Conservation (phyloP, 106 monocot genomes). For the Xerophyta viscosa region DNA sequence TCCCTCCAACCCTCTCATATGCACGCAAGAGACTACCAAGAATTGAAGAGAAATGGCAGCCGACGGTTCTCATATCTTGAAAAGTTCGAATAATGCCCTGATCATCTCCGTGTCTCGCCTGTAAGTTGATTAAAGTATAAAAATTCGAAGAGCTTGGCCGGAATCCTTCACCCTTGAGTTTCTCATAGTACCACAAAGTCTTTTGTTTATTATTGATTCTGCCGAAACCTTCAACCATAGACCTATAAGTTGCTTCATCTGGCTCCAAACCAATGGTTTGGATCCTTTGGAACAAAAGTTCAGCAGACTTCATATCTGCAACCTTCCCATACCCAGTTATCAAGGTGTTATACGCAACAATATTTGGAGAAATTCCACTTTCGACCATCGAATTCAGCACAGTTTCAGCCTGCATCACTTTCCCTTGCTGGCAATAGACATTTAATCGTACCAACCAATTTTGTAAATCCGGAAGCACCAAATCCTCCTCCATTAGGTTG, state of each 20-base stretch:
- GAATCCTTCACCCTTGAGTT: slow-evolving; percentile 66
- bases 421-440: slow-evolving; percentile 81
- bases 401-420: slow-evolving; percentile 62
- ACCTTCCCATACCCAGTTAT: slow-evolving; percentile 90
- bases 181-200: slow-evolving; percentile 51
- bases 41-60: slow-evolving; percentile 64
- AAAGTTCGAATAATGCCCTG: slow-evolving; percentile 47
- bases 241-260: slow-evolving; percentile 89
- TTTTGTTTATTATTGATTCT: slow-evolving; percentile 52
- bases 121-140: slow-evolving; percentile 89
- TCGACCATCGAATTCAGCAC: slow-evolving; percentile 50
- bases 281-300: slow-evolving; percentile 40
- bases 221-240: slow-evolving; percentile 92
- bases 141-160: slow-evolving; percentile 83
- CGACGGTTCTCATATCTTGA: slow-evolving; percentile 50
- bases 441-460: slow-evolving; percentile 91
- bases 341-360: slow-evolving; percentile 92
- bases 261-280: slow-evolving; percentile 47
- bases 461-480: slow-evolving; percentile 59
- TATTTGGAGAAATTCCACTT: slow-evolving; percentile 50
- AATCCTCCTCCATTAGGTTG: slow-evolving; percentile 55
- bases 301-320: slow-evolving; percentile 31
- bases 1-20: slow-evolving; percentile 58
- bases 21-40: slow-evolving; percentile 69
- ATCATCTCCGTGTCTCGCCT: slow-evolving; percentile 66